These are phyloP conservation scores for Plectosphaerella sp. DNA, from an alignment of 2,329 filamentous ascomycete species.

Conservation along the genomic window DNA sequence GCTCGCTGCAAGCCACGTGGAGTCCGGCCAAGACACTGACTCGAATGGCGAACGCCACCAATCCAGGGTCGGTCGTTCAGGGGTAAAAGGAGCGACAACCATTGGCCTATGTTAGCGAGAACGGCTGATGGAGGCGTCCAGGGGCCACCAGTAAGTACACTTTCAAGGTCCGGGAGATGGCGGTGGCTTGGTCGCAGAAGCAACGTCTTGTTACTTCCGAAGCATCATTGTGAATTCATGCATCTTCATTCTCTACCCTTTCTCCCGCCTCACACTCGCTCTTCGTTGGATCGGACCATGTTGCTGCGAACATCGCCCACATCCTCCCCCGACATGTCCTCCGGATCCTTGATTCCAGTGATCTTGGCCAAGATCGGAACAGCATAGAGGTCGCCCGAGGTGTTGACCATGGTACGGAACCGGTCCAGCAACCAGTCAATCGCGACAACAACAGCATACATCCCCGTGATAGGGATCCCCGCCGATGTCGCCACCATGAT, in stretches of 20 bases:
- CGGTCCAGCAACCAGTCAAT: conserved; percentile 54
- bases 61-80: background rate
- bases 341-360: conserved; percentile 26
- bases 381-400: conserved; percentile 44
- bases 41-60: background rate
- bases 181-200: no score
- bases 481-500: conserved; percentile 46
- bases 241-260: background rate
- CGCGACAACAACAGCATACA: conserved; percentile 48
- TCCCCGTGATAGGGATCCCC: conserved; percentile 39
- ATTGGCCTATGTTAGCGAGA: background rate
- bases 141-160: no score
- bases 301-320: background rate
- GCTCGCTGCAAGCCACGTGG: no score
- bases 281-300: background rate
- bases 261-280: background rate
- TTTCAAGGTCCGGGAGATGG: no score
- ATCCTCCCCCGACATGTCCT: conserved; percentile 1
- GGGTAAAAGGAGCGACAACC: background rate
- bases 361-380: conserved; percentile 32
- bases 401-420: conserved; percentile 47
- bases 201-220: no score
- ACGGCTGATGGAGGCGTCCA: no score
- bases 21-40: background rate
- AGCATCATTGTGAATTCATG: no score